Evolutionary conservation across 805 yeast genomes (phyloP), one percentile per base, ranked within the genome.

Genomic region (Candida schatavii): DNA sequence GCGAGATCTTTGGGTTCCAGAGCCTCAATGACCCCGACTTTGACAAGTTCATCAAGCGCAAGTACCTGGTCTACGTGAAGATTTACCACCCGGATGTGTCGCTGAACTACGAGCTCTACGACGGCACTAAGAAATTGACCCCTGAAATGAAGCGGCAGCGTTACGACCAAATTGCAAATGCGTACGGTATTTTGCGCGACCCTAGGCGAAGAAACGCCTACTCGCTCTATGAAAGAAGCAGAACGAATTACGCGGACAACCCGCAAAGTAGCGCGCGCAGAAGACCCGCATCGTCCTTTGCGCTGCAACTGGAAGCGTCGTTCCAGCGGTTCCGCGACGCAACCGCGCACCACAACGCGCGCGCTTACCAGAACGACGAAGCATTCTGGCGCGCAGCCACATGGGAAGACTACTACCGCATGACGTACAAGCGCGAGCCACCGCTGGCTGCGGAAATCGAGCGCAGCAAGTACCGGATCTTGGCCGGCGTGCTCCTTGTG

Each of bases 31-130:
- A 61, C 17, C 27, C 42, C 4, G 72, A 73, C 35, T 85, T 83
- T 53, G 77, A 75, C 49, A 69, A 75, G 40, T 65, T 79, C 5
- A 46, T 70, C 21, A 65, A 66, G 43, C 23, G 47, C 4, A 61
- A 47, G 20, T 68, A 70, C 49, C 50, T 56, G 38, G 61, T 61
- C 38, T 64, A 52, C 36, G 89, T 89, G 9, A 86, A 85, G 58
- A 55, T 81, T 7, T 89, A 89, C 52, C 97, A 89, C 57, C 97
- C 97, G 0, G 97, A 89, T 55, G 57, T 74, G 2, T 52, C 69
- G 2, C 45, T 52, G 14, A 57, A 60, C 26, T 42, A 54, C 9
- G 56, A 47, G 0, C 49, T 61, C 0, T 26, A 57, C 6, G 59
- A 57, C 30, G 70, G 74, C 3, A 35, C 49, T 11, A 44, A 47